Percentiles rank a stretch among this genome's conserved stretches.
These are phyloP conservation scores for Yamadazyma epiphylla DNA, from an alignment of 1,139 yeast species.

Conservation along the genomic window DNA sequence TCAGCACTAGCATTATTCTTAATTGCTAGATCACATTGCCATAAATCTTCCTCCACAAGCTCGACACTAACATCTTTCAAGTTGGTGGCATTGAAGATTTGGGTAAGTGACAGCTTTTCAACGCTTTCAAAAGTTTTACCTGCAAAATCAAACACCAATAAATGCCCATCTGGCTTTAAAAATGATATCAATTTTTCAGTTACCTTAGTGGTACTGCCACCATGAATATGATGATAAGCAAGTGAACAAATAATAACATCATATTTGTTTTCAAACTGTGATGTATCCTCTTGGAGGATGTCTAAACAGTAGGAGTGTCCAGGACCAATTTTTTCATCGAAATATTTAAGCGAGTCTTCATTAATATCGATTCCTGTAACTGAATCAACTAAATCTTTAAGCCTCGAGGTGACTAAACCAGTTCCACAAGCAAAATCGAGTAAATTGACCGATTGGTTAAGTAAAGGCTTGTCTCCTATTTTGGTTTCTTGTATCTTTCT, in stretches of 20 bases:
- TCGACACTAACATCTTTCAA: too few relatives aligned
- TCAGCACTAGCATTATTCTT: too few relatives aligned
- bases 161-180: slow-evolving; percentile 30
- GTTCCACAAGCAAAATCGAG: slow-evolving; percentile 48
- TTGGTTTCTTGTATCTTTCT: too few relatives aligned
- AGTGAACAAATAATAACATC: slow-evolving; percentile 36
- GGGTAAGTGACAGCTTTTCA: slow-evolving; percentile 17
- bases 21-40: too few relatives aligned
- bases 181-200: slow-evolving; percentile 30
- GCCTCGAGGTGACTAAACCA: slow-evolving; percentile 29
- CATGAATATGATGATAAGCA: slow-evolving; percentile 38
- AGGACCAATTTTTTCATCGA: slow-evolving; percentile 13
- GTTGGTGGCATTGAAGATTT: slow-evolving; percentile 2
- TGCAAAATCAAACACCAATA: slow-evolving; percentile 36
- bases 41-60: too few relatives aligned
- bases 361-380: slow-evolving; percentile 39
- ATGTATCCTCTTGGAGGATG: slow-evolving; percentile 21
- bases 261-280: slow-evolving; percentile 12
- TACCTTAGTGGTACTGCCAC: slow-evolving; percentile 19
- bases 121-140: too few relatives aligned
- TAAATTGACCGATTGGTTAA: slow-evolving; percentile 12
- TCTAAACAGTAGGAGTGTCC: slow-evolving; percentile 15
- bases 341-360: slow-evolving; percentile 21
- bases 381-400: slow-evolving; percentile 25
- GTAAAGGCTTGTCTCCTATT: neutral